Conservation (phyloP, 306 rosid genomes). For the Crotalaria pallida region DNA sequence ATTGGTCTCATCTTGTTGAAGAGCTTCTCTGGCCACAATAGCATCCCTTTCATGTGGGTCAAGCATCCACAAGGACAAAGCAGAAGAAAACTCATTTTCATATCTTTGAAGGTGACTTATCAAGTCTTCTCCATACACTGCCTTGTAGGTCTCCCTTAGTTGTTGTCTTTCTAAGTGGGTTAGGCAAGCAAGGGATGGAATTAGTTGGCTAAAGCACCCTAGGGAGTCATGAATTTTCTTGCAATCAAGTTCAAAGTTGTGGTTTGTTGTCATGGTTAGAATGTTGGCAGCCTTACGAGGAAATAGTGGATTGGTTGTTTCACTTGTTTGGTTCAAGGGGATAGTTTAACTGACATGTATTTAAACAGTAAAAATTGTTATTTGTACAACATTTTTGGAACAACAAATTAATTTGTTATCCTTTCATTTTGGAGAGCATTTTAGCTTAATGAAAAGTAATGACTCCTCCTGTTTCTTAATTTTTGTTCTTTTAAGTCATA, state of each 20-base stretch:
- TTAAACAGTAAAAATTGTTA: too few relatives aligned
- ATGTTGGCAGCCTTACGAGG: slow-evolving; percentile 27
- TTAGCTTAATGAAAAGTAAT: too few relatives aligned
- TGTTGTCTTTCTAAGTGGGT: slow-evolving; percentile 38
- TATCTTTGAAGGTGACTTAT: slow-evolving; percentile 30
- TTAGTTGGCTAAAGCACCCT: slow-evolving; percentile 25
- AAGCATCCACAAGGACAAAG: slow-evolving; percentile 57
- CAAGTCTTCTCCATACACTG: slow-evolving; percentile 58
- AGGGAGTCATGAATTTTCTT: slow-evolving; percentile 52
- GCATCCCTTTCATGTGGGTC: slow-evolving; percentile 65
- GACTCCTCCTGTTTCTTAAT: too few relatives aligned
- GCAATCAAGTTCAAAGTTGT: slow-evolving; percentile 42
- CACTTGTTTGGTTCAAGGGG: neutral
- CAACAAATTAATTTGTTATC: too few relatives aligned
- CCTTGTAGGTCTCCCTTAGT: slow-evolving; percentile 45
- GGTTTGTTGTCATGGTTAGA: slow-evolving; percentile 26
- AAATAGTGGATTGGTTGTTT: neutral
- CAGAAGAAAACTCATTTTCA: slow-evolving; percentile 33
- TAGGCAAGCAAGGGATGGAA: slow-evolving; percentile 38
- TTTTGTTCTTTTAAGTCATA: too few relatives aligned
- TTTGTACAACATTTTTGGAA: too few relatives aligned
- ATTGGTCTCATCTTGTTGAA: slow-evolving; percentile 37
- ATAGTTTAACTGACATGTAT: neutral
- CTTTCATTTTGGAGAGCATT: too few relatives aligned
- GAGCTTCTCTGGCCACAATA: slow-evolving; percentile 41